phyloP scores from a whole-genome alignment of 306 rosid genomes.

The Cucurbita pepo region DNA sequence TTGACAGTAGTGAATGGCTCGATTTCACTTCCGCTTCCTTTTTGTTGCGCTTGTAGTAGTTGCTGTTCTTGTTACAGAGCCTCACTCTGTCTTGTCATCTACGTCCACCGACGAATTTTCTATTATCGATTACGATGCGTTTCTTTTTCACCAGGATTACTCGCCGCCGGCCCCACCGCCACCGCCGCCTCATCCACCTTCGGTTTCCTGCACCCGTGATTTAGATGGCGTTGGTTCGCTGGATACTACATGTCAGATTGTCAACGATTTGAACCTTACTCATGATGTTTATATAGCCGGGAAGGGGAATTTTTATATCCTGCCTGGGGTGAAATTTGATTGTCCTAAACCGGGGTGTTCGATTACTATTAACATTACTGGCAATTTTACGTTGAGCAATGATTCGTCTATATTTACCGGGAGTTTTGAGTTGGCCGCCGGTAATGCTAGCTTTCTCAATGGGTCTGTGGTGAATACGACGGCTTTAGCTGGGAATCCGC shows the following conservation, averaged over 20 bases:
- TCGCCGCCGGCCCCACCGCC: constrained; percentile 99
- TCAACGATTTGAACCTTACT: constrained; percentile 67
- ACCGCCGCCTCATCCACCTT: constrained; percentile 93
- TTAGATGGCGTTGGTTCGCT: constrained; percentile 76
- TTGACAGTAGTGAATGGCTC: constrained; percentile 67
- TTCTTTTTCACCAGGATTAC: constrained; percentile 75
- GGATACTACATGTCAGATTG: constrained; percentile 80
- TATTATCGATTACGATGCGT: constrained; percentile 40
- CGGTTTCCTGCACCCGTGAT: constrained; percentile 77
- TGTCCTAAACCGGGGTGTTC: constrained; percentile 64
- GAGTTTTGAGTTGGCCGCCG: constrained; percentile 50
- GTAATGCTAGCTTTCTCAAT: constrained; percentile 50
- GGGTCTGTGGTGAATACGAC: constrained; percentile 72
- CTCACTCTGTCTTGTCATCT: constrained; percentile 11
- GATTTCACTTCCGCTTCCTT: constrained; percentile 35
- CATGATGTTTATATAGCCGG: constrained; percentile 87
- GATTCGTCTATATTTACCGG: constrained; percentile 70
- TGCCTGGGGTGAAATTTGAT: constrained; percentile 72
- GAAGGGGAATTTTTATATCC: constrained; percentile 86
- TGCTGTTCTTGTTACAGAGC: constrained; percentile 8
- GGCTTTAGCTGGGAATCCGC: constrained; percentile 73
- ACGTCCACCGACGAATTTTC: constrained; percentile 29
- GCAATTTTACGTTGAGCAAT: constrained; percentile 70
- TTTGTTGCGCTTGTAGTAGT: constrained; percentile 4
- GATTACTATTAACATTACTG: constrained; percentile 66